These are phyloP conservation scores for Fusarium begoniae DNA, from an alignment of 2,329 filamentous ascomycete genomes.

Conservation along the genomic window DNA sequence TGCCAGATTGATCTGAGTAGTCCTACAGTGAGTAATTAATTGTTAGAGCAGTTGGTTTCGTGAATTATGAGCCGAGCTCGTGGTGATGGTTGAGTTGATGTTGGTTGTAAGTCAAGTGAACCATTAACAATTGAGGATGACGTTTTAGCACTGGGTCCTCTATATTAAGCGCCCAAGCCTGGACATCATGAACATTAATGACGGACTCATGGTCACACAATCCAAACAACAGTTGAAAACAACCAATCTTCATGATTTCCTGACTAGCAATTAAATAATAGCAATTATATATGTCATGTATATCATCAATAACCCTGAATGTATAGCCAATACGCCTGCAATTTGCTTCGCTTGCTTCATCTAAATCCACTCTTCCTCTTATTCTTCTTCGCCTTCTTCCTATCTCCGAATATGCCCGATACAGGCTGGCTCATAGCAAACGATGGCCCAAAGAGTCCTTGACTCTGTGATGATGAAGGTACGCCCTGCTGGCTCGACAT, in stretches of 20 bases:
- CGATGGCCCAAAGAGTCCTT: slow-evolving; percentile 41
- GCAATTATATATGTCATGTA: not conserved
- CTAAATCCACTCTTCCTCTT: slow-evolving; percentile 56
- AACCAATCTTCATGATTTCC: not conserved
- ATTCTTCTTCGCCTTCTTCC: slow-evolving; percentile 54
- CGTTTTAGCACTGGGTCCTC: slow-evolving; percentile 28
- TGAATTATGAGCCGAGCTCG: not conserved
- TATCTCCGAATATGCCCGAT: slow-evolving; percentile 57
- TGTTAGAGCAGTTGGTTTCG: not conserved
- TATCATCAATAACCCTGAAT: not conserved
- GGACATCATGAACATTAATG: slow-evolving; percentile 17
- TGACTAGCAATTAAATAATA: not conserved
- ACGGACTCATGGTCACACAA: not conserved
- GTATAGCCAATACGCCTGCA: not conserved
- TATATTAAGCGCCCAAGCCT: slow-evolving; percentile 4
- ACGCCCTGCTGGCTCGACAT: slow-evolving; percentile 50
- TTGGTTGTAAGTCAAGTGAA: slow-evolving; percentile 30
- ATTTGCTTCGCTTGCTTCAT: slow-evolving; percentile 27
- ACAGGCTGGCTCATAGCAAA: slow-evolving; percentile 58
- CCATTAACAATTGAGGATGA: slow-evolving; percentile 22
- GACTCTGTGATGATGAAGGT: slow-evolving; percentile 49
- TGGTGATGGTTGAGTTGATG: slow-evolving; percentile 14
- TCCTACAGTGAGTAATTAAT: not conserved
- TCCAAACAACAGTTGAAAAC: not conserved
- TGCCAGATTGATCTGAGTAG: not conserved